Conservation (phyloP, 2,329 filamentous ascomycete species). For the Simplicillium aogashimaense region DNA sequence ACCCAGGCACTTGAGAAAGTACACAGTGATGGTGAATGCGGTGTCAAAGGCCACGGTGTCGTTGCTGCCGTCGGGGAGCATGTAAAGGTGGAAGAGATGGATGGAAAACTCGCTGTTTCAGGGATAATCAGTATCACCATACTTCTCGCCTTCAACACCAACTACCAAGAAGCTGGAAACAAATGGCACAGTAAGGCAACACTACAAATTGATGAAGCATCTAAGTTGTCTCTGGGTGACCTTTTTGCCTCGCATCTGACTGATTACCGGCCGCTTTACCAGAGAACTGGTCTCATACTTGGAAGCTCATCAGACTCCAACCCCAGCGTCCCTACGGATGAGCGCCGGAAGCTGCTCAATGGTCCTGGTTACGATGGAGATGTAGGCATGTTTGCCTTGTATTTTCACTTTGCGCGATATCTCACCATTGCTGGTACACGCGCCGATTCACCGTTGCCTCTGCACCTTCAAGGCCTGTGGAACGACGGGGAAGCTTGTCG, state of each 20-base stretch:
- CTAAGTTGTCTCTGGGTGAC: neutral
- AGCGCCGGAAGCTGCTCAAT: constrained; percentile 2
- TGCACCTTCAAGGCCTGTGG: constrained; percentile 5
- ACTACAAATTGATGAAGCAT: constrained; percentile 2
- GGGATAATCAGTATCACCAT: constrained; percentile 4
- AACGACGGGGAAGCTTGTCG: constrained; percentile 7
- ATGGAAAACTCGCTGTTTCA: constrained; percentile 1
- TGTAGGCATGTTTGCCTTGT: constrained; percentile 4
- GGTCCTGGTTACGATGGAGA: constrained; percentile 4
- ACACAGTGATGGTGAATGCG: constrained; percentile 5
- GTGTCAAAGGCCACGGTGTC: constrained; percentile 4
- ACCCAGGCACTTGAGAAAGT: constrained; percentile 4
- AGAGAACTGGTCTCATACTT: constrained; percentile 2
- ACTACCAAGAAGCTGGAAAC: neutral
- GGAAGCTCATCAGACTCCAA: neutral
- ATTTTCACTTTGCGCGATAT: constrained; percentile 6
- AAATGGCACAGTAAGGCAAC: constrained; percentile 1
- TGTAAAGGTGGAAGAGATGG: constrained; percentile 1
- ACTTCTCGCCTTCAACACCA: constrained; percentile 4
- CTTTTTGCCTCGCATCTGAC: constrained; percentile 2
- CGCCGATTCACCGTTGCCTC: constrained; percentile 4
- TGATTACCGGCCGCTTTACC: constrained; percentile 4
- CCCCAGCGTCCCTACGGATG: neutral
- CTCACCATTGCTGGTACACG: constrained; percentile 6
- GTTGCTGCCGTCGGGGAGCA: constrained; percentile 1